These are phyloP conservation scores for Adiantum capillusveneris DNA, from an alignment of 75 land plant genomes.

Conservation along the genomic window DNA sequence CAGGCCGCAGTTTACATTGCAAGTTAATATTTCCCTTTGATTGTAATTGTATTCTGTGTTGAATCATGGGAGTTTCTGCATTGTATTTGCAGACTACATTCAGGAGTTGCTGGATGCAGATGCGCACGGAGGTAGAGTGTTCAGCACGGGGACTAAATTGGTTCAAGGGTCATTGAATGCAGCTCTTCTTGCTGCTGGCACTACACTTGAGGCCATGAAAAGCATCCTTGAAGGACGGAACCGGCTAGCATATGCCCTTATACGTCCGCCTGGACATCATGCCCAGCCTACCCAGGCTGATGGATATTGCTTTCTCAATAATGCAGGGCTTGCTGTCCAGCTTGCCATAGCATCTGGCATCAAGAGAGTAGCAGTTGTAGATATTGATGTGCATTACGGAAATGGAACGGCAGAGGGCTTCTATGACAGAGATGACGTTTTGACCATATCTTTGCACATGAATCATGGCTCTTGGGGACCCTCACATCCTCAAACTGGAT, in stretches of 20 bases:
- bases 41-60: no score
- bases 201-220: slow-evolving; percentile 69
- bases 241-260: slow-evolving; percentile 73
- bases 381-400: slow-evolving; percentile 90
- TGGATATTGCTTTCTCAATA: slow-evolving; percentile 89
- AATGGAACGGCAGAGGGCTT: slow-evolving; percentile 94
- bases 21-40: no score
- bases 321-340: slow-evolving; percentile 81
- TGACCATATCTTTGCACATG: slow-evolving; percentile 91
- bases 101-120: slow-evolving; percentile 55
- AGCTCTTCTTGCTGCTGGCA: slow-evolving; percentile 84
- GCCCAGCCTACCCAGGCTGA: slow-evolving; percentile 89
- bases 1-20: no score
- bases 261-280: slow-evolving; percentile 93
- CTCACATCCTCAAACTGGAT: slow-evolving; percentile 71
- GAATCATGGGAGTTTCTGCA: no score
- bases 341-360: slow-evolving; percentile 51
- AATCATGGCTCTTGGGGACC: slow-evolving; percentile 92
- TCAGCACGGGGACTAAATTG: slow-evolving; percentile 60
- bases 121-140: slow-evolving; percentile 40
- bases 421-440: slow-evolving; percentile 52
- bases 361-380: slow-evolving; percentile 60
- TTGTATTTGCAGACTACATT: slow-evolving; percentile 63
- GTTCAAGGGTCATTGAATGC: slow-evolving; percentile 84
- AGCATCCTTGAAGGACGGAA: slow-evolving; percentile 57